A percentile compares a stretch with the other conserved stretches of the same genome.
Conservation (phyloP, 2,329 filamentous ascomycete genomes). For the Lachnellula suecica region DNA sequence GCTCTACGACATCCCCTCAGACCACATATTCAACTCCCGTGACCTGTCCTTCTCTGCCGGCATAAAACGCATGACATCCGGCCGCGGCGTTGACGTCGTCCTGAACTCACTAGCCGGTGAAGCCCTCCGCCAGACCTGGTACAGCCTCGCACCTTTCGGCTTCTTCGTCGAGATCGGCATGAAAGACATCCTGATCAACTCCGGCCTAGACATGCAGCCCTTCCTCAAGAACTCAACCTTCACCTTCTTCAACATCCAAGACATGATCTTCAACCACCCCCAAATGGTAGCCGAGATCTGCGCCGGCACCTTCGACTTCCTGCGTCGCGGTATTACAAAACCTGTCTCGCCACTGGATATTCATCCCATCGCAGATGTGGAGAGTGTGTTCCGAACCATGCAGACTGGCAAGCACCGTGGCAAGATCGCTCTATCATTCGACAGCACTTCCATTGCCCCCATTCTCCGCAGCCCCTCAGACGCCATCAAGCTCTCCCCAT, state of each 20-base stretch:
- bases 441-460: not conserved
- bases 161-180: constrained; percentile 38
- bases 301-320: not conserved
- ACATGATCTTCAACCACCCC: not conserved
- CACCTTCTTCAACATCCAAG: not conserved
- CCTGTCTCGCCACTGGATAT: not conserved
- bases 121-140: constrained; percentile 41
- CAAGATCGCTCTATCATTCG: constrained; percentile 4
- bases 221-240: constrained; percentile 8
- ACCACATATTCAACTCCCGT: constrained; percentile 39
- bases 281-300: not conserved
- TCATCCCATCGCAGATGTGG: not conserved
- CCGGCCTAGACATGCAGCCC: constrained; percentile 18
- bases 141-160: constrained; percentile 37
- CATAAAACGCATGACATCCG: constrained; percentile 22
- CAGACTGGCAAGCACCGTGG: not conserved
- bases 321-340: not conserved
- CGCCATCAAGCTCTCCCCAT: constrained; percentile 3
- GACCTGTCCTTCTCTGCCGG: constrained; percentile 36
- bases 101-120: constrained; percentile 22
- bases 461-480: not conserved
- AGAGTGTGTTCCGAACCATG: constrained; percentile 1
- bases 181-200: constrained; percentile 22
- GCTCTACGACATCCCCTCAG: constrained; percentile 33
- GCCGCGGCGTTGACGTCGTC: no score